These are phyloP conservation scores for Exobasidium cylindrosporum DNA, from an alignment of 1,284 basidiomycete species.

Conservation along the genomic window DNA sequence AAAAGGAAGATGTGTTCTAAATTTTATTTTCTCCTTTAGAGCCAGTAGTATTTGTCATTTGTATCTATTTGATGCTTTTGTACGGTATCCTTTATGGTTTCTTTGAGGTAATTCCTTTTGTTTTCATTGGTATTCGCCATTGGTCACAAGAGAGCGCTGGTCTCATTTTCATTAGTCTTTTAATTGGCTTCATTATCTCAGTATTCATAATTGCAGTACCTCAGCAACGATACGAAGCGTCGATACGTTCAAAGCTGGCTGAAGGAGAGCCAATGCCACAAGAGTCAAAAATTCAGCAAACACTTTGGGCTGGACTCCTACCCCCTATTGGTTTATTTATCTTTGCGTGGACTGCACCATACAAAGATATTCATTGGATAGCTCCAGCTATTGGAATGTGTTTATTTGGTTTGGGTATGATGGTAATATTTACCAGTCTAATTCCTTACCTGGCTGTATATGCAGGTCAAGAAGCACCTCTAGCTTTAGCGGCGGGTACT, in stretches of 20 bases:
- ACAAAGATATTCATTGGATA: constrained; percentile 23
- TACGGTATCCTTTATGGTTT: constrained; percentile 35
- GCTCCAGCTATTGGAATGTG: constrained; percentile 20
- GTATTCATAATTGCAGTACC: constrained; percentile 19
- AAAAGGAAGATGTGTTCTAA: too few species aligned
- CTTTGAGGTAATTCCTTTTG: constrained; percentile 30
- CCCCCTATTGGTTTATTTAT: constrained; percentile 27
- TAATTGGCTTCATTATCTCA: constrained; percentile 27
- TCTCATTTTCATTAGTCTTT: constrained; percentile 25
- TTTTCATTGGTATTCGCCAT: constrained; percentile 25
- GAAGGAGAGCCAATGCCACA: constrained; percentile 14
- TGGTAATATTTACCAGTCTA: constrained; percentile 23
- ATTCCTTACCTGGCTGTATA: constrained; percentile 25
- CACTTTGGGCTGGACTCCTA: constrained; percentile 20
- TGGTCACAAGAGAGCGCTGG: constrained; percentile 25
- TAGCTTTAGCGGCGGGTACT: constrained; percentile 21
- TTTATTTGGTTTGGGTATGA: constrained; percentile 24
- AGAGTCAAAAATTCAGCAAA: constrained; percentile 21
- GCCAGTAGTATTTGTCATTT: constrained; percentile 27
- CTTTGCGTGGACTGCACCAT: constrained; percentile 28
- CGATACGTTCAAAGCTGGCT: constrained; percentile 20
- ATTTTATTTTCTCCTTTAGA: constrained; percentile 12
- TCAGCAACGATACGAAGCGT: constrained; percentile 15
- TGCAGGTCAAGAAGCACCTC: constrained; percentile 21
- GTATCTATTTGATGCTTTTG: constrained; percentile 27